Percentiles rank a stretch among this genome's conserved stretches.
phyloP scores from a whole-genome alignment of 306 rosid species.

The Pterocarpus macrocarpus region DNA sequence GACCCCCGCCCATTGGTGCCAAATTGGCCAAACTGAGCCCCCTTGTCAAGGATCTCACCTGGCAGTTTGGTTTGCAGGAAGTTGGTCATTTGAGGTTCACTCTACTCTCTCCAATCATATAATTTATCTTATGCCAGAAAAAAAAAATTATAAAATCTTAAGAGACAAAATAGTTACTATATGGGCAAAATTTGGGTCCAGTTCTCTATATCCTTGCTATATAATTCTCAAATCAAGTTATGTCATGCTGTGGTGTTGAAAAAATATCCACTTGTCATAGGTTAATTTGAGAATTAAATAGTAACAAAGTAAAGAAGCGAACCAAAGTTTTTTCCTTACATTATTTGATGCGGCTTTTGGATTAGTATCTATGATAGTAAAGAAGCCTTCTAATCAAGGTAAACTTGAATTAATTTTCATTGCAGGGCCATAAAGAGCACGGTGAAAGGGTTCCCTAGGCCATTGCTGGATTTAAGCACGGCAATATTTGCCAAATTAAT shows the following conservation, averaged over 20 bases:
- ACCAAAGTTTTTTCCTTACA: no score
- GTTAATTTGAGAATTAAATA: no score
- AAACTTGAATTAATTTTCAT: background rate
- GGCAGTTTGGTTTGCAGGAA: constrained; percentile 75
- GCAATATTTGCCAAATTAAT: constrained; percentile 58
- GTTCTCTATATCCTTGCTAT: no score
- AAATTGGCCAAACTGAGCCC: constrained; percentile 54
- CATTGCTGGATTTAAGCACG: constrained; percentile 60
- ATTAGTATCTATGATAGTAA: background rate
- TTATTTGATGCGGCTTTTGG: background rate
- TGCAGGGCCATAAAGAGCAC: constrained; percentile 64
- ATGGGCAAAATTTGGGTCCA: no score
- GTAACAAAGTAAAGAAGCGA: no score
- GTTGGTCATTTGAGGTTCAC: constrained; percentile 82
- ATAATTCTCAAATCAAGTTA: no score
- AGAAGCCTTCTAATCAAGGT: background rate
- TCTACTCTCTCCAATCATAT: constrained; percentile 3
- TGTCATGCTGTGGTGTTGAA: no score
- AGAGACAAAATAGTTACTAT: background rate
- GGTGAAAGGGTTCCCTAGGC: constrained; percentile 74
- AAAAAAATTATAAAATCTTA: background rate
- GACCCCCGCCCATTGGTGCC: constrained; percentile 77
- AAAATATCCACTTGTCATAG: no score
- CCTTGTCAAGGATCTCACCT: constrained; percentile 52
- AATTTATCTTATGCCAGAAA: background rate